Evolutionary conservation across 2,329 filamentous ascomycete genomes (phyloP), one percentile per base, ranked within the genome.

Genomic region (Hypoxylon sp.): DNA sequence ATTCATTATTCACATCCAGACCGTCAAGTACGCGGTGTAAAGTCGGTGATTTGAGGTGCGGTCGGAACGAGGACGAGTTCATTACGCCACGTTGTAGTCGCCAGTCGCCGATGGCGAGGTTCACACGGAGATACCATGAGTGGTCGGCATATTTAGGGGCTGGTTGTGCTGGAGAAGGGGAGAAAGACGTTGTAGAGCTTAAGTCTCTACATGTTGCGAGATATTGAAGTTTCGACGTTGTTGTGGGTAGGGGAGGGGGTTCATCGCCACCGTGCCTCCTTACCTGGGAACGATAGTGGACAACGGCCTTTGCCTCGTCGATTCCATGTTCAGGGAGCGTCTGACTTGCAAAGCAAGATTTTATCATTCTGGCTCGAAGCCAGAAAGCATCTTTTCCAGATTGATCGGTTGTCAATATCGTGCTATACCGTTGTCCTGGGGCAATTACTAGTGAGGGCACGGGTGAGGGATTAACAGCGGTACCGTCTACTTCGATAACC

Each of bases 401-500:
- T 54, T 86, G 85, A 74, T 90, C 89, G 5, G 90, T 84, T 1
- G 87, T 86, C 1, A 94, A 74, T 0, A 93, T 79, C 13, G 91
- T 83, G 73, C 90, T 91, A 74, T 92, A 93, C 13, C 92, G 85
- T 75, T 94, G 91, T 0, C 91, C 91, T 1, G 91, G 90, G 6
- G 89, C 85, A 22, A 94, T 82, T 67, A 91, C 90, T 59, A 94
- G 79, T 68, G 88, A 86, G 35, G 86, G 83, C 6, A 89, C 85
- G 1, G 86, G 82, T 3, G 82, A 80, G 0, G 91, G 89, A 64
- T 89, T 84, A 1, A 92, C 87, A 37, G 88, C 86, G 1, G 90
- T 88, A 14, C 91, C 91, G 74, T 94, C 91, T 0, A 92, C 89
- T 76, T 93, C 91, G 8, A 91, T 88, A 50, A 94, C 81, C 0